Conservation (phyloP, 176 grass and related monocot species). For the Oropetium thomaeum region DNA sequence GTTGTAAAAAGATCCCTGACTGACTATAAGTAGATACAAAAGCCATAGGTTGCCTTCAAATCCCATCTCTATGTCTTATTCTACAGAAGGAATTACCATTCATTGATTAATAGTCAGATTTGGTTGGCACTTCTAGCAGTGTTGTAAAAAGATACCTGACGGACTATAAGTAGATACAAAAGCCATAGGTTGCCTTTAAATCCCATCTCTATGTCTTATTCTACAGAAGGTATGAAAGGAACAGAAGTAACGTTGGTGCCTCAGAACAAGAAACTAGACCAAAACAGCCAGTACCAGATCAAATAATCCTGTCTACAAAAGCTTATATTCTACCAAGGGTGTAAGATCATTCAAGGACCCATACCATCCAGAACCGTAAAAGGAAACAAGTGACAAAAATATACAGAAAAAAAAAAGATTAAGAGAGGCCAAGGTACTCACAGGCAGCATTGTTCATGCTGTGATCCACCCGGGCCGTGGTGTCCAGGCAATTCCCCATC, state of each 20-base stretch:
- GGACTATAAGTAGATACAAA: neutral
- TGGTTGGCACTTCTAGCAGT: neutral
- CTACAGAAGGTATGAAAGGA: neutral
- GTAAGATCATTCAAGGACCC: neutral
- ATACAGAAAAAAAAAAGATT: neutral
- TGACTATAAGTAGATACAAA: neutral
- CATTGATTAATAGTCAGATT: neutral
- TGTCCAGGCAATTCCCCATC: constrained; percentile 88
- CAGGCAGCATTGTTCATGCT: constrained; percentile 56
- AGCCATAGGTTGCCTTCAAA: constrained; percentile 1
- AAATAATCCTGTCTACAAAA: neutral
- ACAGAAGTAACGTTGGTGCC: neutral
- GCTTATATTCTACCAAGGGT: neutral
- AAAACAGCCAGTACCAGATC: neutral
- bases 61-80: constrained; percentile 1
- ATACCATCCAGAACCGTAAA: neutral
- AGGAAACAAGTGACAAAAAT: constrained; percentile 31
- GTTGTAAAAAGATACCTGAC: neutral
- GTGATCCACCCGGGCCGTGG: constrained; percentile 50
- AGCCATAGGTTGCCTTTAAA: constrained; percentile 1
- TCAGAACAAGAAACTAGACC: neutral
- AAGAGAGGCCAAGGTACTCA: constrained; percentile 46
- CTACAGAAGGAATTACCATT: neutral
- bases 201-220: constrained; percentile 1
- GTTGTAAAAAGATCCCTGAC: neutral